Percentiles rank a stretch among this genome's conserved stretches.
Evolutionary conservation across 176 grass and related monocot genomes (phyloP).

Genomic region (Ananas comosus): DNA sequence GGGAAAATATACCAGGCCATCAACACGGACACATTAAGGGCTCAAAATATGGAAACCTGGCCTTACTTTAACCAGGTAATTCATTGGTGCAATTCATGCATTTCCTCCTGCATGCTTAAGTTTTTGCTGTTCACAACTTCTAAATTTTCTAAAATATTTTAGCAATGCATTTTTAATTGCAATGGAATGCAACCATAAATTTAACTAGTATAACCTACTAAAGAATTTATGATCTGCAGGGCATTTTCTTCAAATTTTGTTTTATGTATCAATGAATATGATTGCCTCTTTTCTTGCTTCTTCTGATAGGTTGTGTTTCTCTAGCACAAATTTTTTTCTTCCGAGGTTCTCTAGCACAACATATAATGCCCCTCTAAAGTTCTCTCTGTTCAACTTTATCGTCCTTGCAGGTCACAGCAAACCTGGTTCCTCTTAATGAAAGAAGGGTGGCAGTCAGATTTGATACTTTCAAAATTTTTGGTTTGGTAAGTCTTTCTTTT

Average conservation of each 20-base stretch:
- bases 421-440: slow-evolving; percentile 59
- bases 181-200: too few species aligned
- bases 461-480: slow-evolving; percentile 96
- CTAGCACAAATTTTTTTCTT: neutral
- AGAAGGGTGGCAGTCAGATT: slow-evolving; percentile 62
- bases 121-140: slow-evolving; percentile 14
- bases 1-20: slow-evolving; percentile 92
- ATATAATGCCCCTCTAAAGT: slow-evolving; percentile 17
- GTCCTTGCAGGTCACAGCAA: slow-evolving; percentile 80
- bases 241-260: too few species aligned
- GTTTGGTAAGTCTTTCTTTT: slow-evolving; percentile 53
- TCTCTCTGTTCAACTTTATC: slow-evolving; percentile 10
- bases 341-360: neutral
- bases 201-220: too few species aligned
- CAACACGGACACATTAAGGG: slow-evolving; percentile 63
- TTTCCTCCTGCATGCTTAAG: neutral
- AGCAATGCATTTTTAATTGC: too few species aligned
- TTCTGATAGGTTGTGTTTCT: neutral
- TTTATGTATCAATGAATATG: neutral
- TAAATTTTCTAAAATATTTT: slow-evolving; percentile 12
- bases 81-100: slow-evolving; percentile 3
- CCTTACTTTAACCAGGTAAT: slow-evolving; percentile 88
- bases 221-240: too few species aligned
- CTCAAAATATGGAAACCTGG: slow-evolving; percentile 86
- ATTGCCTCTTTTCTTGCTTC: neutral